A percentile compares a stretch with the other conserved stretches of the same genome.
phyloP scores from a whole-genome alignment of 2,329 filamentous ascomycete species.

The Monosporascus ibericus region DNA sequence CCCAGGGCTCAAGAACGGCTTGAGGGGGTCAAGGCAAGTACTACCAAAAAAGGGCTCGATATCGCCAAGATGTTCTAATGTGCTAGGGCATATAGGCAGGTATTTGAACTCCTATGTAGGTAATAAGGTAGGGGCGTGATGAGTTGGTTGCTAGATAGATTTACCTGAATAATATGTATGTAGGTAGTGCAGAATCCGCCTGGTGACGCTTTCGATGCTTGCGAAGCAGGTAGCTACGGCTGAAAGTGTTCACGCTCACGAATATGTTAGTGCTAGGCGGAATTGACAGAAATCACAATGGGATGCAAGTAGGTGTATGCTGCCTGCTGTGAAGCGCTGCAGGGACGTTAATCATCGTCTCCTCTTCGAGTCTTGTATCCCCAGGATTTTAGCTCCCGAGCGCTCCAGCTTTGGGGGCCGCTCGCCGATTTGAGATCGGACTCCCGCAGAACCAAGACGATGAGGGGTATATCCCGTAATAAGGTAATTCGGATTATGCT shows the following conservation, averaged over 20 bases:
- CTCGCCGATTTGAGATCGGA: background rate
- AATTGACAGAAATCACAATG: background rate
- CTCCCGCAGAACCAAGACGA: background rate
- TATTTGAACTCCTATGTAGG: too few species aligned
- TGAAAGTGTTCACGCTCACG: background rate
- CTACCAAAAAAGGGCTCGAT: background rate
- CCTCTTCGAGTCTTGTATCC: background rate
- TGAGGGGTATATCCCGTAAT: background rate
- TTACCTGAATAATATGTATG: background rate
- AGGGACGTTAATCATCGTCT: background rate
- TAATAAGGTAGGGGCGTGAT: background rate
- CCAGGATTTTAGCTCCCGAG: conserved; percentile 1
- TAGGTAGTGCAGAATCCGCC: background rate
- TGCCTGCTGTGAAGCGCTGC: conserved; percentile 1
- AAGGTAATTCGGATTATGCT: too few species aligned
- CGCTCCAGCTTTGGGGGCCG: background rate
- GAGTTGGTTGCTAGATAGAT: background rate
- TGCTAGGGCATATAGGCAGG: background rate
- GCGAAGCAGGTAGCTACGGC: background rate
- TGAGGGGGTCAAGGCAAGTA: background rate
- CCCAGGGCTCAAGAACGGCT: background rate
- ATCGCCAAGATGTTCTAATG: background rate
- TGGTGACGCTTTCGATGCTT: background rate
- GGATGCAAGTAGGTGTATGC: background rate
- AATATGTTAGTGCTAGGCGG: background rate